Conservation (phyloP, 169 alveolate genomes). For the Plasmodium inui region DNA sequence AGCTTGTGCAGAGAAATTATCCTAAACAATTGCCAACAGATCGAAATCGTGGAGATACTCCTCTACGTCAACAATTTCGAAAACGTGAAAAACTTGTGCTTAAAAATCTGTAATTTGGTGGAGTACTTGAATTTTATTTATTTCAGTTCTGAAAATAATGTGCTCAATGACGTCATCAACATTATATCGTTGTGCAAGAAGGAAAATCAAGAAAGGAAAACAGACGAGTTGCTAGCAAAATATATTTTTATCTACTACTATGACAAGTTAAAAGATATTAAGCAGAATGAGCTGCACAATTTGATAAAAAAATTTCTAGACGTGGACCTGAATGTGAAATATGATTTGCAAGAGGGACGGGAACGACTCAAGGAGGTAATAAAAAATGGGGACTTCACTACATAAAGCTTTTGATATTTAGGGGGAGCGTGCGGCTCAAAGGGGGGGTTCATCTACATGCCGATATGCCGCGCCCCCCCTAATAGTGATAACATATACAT, state of each 20-base stretch:
- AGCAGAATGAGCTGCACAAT: constrained; percentile 18
- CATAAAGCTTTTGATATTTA: not conserved
- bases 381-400: not conserved
- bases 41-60: constrained; percentile 40
- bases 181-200: constrained; percentile 49
- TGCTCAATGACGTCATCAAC: constrained; percentile 29
- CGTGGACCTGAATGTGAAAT: constrained; percentile 10
- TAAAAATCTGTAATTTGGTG: constrained; percentile 41
- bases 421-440: not conserved
- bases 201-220: not conserved
- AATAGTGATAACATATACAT: no score
- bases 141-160: constrained; percentile 27
- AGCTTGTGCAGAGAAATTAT: constrained; percentile 48
- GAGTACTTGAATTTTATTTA: constrained; percentile 56
- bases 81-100: constrained; percentile 5
- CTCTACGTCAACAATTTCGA: constrained; percentile 38
- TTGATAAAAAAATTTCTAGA: constrained; percentile 46
- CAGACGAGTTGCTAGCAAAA: constrained; percentile 23
- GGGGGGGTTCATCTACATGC: not conserved
- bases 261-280: constrained; percentile 32
- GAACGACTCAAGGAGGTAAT: constrained; percentile 45
- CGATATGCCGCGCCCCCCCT: not conserved
- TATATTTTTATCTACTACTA: constrained; percentile 41
- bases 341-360: constrained; percentile 10
- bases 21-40: constrained; percentile 27